Base-by-base conservation (phyloP, 2,329 filamentous ascomycete genomes). In the Diaporthe longicolla region DNA sequence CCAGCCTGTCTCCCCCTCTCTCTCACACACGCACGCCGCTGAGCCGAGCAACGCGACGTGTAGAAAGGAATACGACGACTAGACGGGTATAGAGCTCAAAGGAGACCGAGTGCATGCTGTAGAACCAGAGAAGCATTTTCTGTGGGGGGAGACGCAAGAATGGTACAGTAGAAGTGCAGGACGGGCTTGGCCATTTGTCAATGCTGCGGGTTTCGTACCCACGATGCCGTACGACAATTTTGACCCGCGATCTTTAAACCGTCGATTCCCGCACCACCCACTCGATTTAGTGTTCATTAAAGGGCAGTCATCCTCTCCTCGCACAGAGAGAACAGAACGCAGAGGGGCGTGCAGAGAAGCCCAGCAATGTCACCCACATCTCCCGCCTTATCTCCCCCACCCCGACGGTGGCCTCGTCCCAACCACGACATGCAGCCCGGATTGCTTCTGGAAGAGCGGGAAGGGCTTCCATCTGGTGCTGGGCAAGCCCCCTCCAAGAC, bases 191-290 rank as follows among this genome's bases (percentile, higher is more conserved):
- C 45, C 29, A 29, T 19, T n/a, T 29, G 15, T 40, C 29, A 21
- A 37, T 24, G 29, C 55, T 15, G 35, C 52, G 35, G 48, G 35
- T 71, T 59, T 61, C 55, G 45, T 50, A 37, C 24, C 52, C 45
- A 61, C 29, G 69, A 58, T 71, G 69, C 55, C 40, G 69, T 50
- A 40, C 54, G 37, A 45, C 32, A 71, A 37, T n/a, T 43, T 26
- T 17, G 63, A 52, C 50, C 17, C 48, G 45, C 43, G n/a, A 50
- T 50, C 5, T 29, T 71, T 71, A 63, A 71, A 43, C 69, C 69
- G 69, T 71, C 57, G 29, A 71, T 71, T 63, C 69, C 69, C 57
- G 69, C 57, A 57, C 57, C 69, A 71, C 69, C 57, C 69, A 71
- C 58, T 29, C 55, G 48, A 54, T 43, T 43, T 61, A 71, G 69